phyloP scores from a whole-genome alignment of 441 rosid species.

The Geranium incanum region DNA sequence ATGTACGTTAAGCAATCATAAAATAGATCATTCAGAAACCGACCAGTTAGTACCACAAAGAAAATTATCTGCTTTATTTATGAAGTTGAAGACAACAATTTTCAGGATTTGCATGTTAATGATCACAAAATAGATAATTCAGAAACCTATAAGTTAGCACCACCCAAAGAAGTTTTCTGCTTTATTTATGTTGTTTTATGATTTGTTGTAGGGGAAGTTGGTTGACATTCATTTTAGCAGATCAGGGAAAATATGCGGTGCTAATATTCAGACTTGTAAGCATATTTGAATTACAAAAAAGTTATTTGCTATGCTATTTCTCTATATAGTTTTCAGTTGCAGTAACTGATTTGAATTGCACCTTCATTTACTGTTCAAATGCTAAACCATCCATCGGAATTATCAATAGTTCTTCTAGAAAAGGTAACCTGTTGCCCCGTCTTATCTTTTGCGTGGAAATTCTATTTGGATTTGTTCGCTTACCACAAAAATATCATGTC shows the following conservation, averaged over 20 bases:
- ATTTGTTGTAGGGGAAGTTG: constrained; percentile 65
- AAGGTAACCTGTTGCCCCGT: constrained; percentile 50
- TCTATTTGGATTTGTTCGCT: constrained; percentile 14
- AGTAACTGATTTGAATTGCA: constrained; percentile 31
- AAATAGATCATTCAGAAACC: background rate
- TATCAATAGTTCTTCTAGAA: constrained; percentile 69
- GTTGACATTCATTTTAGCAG: constrained; percentile 76
- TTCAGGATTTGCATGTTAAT: background rate
- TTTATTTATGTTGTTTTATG: constrained; percentile 11
- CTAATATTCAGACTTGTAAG: constrained; percentile 90
- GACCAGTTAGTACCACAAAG: background rate
- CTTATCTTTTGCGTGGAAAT: constrained; percentile 20
- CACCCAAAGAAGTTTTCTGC: background rate
- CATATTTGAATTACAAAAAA: constrained; percentile 16
- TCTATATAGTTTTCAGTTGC: constrained; percentile 11
- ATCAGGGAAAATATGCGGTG: constrained; percentile 78
- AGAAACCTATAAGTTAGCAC: background rate
- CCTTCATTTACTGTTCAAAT: constrained; percentile 24
- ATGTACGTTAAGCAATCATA: background rate
- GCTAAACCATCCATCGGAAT: constrained; percentile 17
- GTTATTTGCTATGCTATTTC: constrained; percentile 14
- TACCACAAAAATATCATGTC: constrained; percentile 29
- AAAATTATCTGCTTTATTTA: background rate
- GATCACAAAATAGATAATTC: background rate
- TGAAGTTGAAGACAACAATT: background rate